phyloP scores from a whole-genome alignment of 1,139 yeast species.

The Debaryomycetaceae sp. region DNA sequence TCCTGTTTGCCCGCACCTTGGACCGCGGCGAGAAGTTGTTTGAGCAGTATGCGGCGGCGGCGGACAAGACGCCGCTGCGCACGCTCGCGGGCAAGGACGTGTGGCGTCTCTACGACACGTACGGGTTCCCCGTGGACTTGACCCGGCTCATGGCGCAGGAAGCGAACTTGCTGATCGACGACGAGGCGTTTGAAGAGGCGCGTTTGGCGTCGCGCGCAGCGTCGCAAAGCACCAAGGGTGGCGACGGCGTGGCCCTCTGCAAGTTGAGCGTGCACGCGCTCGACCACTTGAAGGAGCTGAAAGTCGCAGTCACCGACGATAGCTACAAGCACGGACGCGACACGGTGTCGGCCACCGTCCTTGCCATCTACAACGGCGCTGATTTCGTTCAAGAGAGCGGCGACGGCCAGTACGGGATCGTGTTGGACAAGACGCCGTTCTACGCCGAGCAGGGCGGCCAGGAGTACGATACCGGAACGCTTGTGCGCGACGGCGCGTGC shows the following conservation, averaged over 20 bases:
- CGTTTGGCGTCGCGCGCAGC: conserved; percentile 86
- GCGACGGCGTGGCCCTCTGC: conserved; percentile 48
- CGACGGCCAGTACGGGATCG: conserved; percentile 55
- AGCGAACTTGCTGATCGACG: conserved; percentile 88
- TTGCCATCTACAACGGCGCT: conserved; percentile 63
- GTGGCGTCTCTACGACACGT: conserved; percentile 98
- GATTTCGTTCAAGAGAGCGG: conserved; percentile 38
- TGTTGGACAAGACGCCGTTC: conserved; percentile 84
- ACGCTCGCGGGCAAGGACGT: conserved; percentile 87
- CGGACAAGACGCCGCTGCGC: conserved; percentile 65
- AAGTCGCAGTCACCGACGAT: conserved; percentile 79
- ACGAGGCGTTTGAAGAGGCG: conserved; percentile 83
- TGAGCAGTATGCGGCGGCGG: conserved; percentile 82
- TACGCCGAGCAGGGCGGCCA: conserved; percentile 99
- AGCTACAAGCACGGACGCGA: conserved; percentile 59
- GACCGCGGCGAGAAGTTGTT: conserved; percentile 97
- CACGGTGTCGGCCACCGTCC: conserved; percentile 49
- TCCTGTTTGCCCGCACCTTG: conserved; percentile 85
- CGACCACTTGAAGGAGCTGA: conserved; percentile 46
- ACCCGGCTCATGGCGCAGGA: conserved; percentile 98
- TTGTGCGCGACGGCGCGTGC: conserved; percentile 76
- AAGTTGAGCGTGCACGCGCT: conserved; percentile 88
- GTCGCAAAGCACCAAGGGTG: conserved; percentile 72
- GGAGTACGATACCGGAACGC: conserved; percentile 88
- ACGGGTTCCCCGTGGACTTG: conserved; percentile 97